Base-by-base conservation (phyloP, 148 eudicot genomes). In the Simmondsia chinensis region DNA sequence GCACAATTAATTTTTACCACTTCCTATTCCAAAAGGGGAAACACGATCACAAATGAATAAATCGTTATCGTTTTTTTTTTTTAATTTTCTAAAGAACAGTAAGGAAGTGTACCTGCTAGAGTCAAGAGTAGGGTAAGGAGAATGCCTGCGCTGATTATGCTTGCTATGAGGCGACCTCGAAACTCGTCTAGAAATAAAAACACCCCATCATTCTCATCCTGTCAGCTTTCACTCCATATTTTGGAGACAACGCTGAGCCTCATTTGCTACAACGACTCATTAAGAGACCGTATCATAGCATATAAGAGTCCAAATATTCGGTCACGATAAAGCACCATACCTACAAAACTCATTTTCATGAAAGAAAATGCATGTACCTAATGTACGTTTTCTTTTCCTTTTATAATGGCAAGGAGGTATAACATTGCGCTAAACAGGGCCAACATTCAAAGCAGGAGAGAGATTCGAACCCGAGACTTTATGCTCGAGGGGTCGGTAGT, bases 121-220 rank as follows among this genome's bases (percentile, higher is more conserved):
- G 54, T 88, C 97, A 73, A 77, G 74, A 88, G 93, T 78, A 78
- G 97, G 64, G 76, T 75, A 84, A 67, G 86, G 91, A 71, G 97
- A 88, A 73, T 83, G 94, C 82, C 82, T 83, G 85, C 80, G 94
- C 75, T 75, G 85, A 69, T 94, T 65, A 71, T 59, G 94, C 97
- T 69, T 83, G 94, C 89, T 88, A 83, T 65, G 82, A 57, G 96
- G 91, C 55, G 97, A 88, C 84, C 80, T 69, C 76, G 91, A 88
- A 69, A 75, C 91, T 65, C 75, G 87, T 88, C 97, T 88, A 83
- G 53, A 83, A 67, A 80, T 43, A 56, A 76, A 80, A 84, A 80
- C 76, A 88, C 64, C 71, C n/a, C 60, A 64, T 58, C 72, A 77
- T 70, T 43, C 96, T 83, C 63, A 87, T 71, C 79, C 71, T 65